Conservation (phyloP, 202 grass and related monocot species). For the Panicum virgatum region DNA sequence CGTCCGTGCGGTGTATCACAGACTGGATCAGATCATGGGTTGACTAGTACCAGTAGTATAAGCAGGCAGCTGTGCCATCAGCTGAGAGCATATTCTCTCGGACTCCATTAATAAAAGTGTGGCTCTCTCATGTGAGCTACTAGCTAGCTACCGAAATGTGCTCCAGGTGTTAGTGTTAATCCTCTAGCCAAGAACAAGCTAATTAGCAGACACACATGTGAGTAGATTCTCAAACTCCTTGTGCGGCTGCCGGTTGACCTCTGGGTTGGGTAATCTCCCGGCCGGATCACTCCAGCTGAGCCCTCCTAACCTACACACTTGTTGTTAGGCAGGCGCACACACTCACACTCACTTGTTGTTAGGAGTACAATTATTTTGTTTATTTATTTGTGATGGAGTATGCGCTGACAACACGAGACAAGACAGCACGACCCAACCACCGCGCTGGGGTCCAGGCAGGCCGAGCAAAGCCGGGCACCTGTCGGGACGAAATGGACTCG, state of each 20-base stretch:
- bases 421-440: not conserved
- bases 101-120: not conserved
- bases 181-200: not conserved
- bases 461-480: slow-evolving; percentile 15
- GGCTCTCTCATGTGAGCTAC: too few species aligned
- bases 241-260: slow-evolving; percentile 20
- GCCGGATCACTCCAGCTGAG: not conserved
- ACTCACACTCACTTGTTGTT: not conserved
- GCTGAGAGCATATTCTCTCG: not conserved
- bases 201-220: not conserved
- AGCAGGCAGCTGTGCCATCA: not conserved
- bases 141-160: too few species aligned
- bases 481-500: not conserved
- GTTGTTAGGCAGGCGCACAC: slow-evolving; percentile 32
- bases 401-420: not conserved
- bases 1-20: not conserved
- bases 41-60: not conserved
- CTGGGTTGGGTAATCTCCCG: not conserved
- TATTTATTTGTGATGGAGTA: too few species aligned
- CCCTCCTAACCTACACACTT: not conserved
- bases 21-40: not conserved
- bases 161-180: not conserved
- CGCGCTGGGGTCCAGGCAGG: slow-evolving; percentile 5
- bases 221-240: not conserved
- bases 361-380: not conserved